These are phyloP conservation scores for Penicillium desertorum DNA, from an alignment of 495 filamentous ascomycete species.

Conservation along the genomic window DNA sequence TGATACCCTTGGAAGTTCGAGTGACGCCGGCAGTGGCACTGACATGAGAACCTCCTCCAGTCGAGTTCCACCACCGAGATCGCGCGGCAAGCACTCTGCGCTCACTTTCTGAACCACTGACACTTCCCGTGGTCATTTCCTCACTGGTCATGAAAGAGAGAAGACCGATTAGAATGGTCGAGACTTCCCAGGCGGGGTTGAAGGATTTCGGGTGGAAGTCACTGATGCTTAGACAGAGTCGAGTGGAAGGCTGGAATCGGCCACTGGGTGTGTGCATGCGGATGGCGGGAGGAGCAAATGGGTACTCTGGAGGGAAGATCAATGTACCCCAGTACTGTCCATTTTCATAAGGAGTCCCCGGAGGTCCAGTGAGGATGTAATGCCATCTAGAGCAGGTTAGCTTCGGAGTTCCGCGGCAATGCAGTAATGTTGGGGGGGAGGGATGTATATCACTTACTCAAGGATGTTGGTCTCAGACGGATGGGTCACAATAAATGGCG, in stretches of 20 bases:
- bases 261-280: constrained; percentile 98
- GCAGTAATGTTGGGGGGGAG: neutral
- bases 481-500: constrained; percentile 90
- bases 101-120: constrained; percentile 77
- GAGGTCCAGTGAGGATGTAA: constrained; percentile 96
- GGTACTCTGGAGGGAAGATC: constrained; percentile 93
- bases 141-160: constrained; percentile 97
- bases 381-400: constrained; percentile 70
- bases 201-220: constrained; percentile 98
- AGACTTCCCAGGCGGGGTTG: constrained; percentile 99
- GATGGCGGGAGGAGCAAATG: constrained; percentile 94
- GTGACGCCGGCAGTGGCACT: constrained; percentile 47
- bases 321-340: constrained; percentile 99
- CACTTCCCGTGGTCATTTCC: constrained; percentile 95
- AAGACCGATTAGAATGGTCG: constrained; percentile 90
- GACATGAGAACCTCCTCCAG: constrained; percentile 80
- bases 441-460: constrained; percentile 56
- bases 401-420: neutral
- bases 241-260: constrained; percentile 87
- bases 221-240: constrained; percentile 90
- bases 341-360: constrained; percentile 86
- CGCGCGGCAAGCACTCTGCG: constrained; percentile 73
- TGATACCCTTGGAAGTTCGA: constrained; percentile 54
- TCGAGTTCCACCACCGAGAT: constrained; percentile 95
- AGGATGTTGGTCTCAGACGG: constrained; percentile 94